phyloP scores from a whole-genome alignment of 1,284 basidiomycete genomes.

The Ceratobasidium papillatum region DNA sequence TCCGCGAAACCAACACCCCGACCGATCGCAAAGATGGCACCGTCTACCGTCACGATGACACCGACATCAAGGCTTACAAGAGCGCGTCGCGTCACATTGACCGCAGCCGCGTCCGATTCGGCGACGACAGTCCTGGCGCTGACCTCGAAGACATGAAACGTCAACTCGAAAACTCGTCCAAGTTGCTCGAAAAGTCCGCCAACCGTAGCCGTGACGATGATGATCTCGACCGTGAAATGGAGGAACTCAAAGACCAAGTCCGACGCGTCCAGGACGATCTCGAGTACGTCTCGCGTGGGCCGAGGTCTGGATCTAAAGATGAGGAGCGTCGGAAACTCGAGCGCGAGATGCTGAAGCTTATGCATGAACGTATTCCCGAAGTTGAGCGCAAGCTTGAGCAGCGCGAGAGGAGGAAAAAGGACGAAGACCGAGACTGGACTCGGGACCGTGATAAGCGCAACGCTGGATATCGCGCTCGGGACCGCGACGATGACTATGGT shows the following conservation, averaged over 20 bases:
- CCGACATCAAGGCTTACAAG: constrained; percentile 71
- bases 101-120: constrained; percentile 81
- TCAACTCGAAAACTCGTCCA: constrained; percentile 82
- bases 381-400: constrained; percentile 87
- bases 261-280: constrained; percentile 92
- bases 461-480: constrained; percentile 43
- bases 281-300: constrained; percentile 86
- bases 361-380: constrained; percentile 93
- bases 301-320: constrained; percentile 78
- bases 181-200: constrained; percentile 79
- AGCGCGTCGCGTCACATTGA: constrained; percentile 90
- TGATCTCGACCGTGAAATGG: constrained; percentile 87
- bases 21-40: constrained; percentile 84
- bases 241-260: constrained; percentile 87
- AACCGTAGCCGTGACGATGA: constrained; percentile 82
- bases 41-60: constrained; percentile 87
- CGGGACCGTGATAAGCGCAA: constrained; percentile 88
- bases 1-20: constrained; percentile 60
- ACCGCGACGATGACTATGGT: constrained; percentile 45
- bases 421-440: constrained; percentile 80
- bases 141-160: constrained; percentile 91
- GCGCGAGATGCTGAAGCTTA: constrained; percentile 84
- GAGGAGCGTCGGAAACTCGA: constrained; percentile 89
- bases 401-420: constrained; percentile 76
- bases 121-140: constrained; percentile 70